These are phyloP conservation scores for Ramicandelaber brevisporus DNA, from an alignment of 192 early-diverging fungal genomes.

Conservation along the genomic window DNA sequence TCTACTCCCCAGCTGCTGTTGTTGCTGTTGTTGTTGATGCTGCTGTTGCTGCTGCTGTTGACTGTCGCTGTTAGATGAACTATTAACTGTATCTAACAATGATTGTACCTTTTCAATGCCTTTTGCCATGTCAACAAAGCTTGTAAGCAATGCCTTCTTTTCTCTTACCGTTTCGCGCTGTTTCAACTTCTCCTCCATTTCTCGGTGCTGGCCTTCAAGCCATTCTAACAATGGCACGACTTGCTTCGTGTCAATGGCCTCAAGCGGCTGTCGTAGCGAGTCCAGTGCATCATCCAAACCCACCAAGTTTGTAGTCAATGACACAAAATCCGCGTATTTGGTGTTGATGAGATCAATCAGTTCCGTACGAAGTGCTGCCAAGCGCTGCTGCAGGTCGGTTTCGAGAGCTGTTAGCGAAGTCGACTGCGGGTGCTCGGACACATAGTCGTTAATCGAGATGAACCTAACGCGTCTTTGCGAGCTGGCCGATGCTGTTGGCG, in stretches of 20 bases:
- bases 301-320: constrained; percentile 8
- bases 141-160: constrained; percentile 8
- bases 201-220: constrained; percentile 4
- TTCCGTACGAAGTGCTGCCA: constrained; percentile 3
- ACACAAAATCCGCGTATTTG: constrained; percentile 13
- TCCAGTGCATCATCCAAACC: constrained; percentile 7
- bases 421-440: no score
- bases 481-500: no score
- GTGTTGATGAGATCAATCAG: constrained; percentile 8
- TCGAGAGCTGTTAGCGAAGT: constrained; percentile 5
- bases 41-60: no score
- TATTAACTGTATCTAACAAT: constrained; percentile 2
- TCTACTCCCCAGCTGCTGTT: no score
- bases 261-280: constrained; percentile 5
- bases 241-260: not conserved
- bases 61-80: no score
- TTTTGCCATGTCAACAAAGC: constrained; percentile 12
- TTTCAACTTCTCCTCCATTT: constrained; percentile 7
- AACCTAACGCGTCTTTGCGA: no score
- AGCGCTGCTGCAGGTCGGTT: constrained; percentile 6
- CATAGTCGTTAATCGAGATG: no score
- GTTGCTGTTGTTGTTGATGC: no score
- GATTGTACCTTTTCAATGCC: constrained; percentile 6
- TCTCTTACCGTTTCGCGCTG: constrained; percentile 9
- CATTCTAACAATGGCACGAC: constrained; percentile 2